These are phyloP conservation scores for Carpinus viminea DNA, from an alignment of 306 rosid species.

Conservation along the genomic window DNA sequence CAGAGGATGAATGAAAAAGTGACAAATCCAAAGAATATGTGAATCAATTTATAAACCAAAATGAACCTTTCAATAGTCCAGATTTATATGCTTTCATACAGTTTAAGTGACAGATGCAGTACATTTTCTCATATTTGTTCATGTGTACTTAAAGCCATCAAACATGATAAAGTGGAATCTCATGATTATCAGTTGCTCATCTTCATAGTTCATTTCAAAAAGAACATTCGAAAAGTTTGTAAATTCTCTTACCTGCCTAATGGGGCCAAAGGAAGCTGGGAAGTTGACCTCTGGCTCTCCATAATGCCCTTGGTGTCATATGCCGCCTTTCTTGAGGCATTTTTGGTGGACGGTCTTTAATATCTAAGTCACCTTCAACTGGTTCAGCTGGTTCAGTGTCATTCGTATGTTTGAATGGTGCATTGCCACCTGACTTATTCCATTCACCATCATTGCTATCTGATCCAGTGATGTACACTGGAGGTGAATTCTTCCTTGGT, in stretches of 20 bases:
- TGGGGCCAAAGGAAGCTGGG: slow-evolving; percentile 36
- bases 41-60: not conserved
- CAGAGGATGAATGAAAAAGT: not conserved
- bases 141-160: slow-evolving; percentile 2
- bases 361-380: slow-evolving; percentile 35
- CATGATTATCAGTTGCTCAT: slow-evolving; percentile 23
- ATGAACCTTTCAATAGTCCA: not conserved
- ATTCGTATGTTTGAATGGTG: slow-evolving; percentile 27
- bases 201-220: not conserved
- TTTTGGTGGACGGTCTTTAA: slow-evolving; percentile 35
- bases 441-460: slow-evolving; percentile 41
- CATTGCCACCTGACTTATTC: slow-evolving; percentile 36
- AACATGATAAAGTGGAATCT: slow-evolving; percentile 12
- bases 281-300: slow-evolving; percentile 38
- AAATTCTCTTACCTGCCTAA: slow-evolving; percentile 52
- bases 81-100: not conserved
- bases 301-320: slow-evolving; percentile 28
- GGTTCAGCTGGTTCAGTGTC: slow-evolving; percentile 38
- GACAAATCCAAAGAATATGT: not conserved
- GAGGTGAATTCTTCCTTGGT: slow-evolving; percentile 41
- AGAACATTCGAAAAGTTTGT: not conserved
- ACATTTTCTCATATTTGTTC: slow-evolving; percentile 14
- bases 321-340: slow-evolving; percentile 32
- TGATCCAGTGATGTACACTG: slow-evolving; percentile 23
- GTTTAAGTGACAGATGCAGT: not conserved